Conservation (phyloP, 1,284 basidiomycete species). For the Marasmius fiardii region DNA sequence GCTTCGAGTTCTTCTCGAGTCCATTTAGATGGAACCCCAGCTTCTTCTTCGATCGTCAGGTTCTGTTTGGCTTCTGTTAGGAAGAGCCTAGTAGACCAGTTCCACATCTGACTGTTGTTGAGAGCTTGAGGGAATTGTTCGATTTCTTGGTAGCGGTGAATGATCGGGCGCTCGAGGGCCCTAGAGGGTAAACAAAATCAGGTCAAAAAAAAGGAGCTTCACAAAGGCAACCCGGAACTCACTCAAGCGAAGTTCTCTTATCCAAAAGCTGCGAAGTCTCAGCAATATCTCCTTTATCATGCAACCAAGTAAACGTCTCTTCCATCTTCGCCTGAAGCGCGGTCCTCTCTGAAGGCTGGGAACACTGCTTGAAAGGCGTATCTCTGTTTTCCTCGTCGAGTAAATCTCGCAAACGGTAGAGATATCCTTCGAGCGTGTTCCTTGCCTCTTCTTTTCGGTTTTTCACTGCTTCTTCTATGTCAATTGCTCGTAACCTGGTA, state of each 20-base stretch:
- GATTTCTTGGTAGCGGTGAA: slow-evolving; percentile 85
- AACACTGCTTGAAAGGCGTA: slow-evolving; percentile 79
- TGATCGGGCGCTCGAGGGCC: slow-evolving; percentile 76
- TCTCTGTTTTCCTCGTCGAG: slow-evolving; percentile 63
- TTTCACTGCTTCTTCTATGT: slow-evolving; percentile 76
- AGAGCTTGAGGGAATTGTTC: slow-evolving; percentile 71
- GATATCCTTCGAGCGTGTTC: slow-evolving; percentile 89
- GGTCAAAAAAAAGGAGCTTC: background rate
- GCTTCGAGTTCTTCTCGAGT: slow-evolving; percentile 77
- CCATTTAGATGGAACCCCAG: slow-evolving; percentile 69
- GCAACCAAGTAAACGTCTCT: slow-evolving; percentile 80
- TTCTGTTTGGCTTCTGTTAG: slow-evolving; percentile 75
- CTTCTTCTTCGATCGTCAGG: slow-evolving; percentile 55
- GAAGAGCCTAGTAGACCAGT: slow-evolving; percentile 79
- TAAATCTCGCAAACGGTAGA: slow-evolving; percentile 88
- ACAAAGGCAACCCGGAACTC: slow-evolving; percentile 34
- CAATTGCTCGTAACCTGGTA: slow-evolving; percentile 73
- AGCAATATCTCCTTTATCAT: slow-evolving; percentile 84
- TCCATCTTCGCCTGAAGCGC: slow-evolving; percentile 63
- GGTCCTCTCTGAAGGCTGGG: slow-evolving; percentile 67
- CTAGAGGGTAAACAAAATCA: slow-evolving; percentile 35
- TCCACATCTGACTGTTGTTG: slow-evolving; percentile 80
- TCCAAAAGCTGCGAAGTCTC: slow-evolving; percentile 70
- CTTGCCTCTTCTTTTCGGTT: slow-evolving; percentile 84
- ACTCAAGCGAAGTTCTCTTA: slow-evolving; percentile 81